Conservation (phyloP, 768 basidiomycete species). For the Lactarius quietus region DNA sequence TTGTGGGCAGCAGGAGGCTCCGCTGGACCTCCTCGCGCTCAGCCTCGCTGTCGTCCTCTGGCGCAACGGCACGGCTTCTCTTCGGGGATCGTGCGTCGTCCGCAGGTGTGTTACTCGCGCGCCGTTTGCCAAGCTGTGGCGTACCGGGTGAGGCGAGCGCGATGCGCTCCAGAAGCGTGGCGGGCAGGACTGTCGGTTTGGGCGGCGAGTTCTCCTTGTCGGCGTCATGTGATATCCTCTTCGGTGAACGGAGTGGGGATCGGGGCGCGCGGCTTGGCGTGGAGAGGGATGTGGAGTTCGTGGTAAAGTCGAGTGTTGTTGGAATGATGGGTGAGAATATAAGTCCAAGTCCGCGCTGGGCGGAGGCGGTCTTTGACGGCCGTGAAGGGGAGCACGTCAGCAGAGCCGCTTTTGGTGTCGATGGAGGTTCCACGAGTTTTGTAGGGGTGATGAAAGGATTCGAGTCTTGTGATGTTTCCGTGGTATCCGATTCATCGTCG, state of each 20-base stretch:
- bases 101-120: conserved; percentile 36
- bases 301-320: conserved; percentile 20
- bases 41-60: conserved; percentile 16
- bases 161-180: conserved; percentile 45
- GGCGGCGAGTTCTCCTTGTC: conserved; percentile 66
- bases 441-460: background rate
- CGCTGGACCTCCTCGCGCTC: conserved; percentile 17
- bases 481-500: conserved; percentile 14
- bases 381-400: conserved; percentile 18
- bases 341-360: conserved; percentile 5
- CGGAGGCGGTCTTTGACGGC: conserved; percentile 22
- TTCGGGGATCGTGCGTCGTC: conserved; percentile 21
- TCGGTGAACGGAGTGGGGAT: conserved; percentile 30
- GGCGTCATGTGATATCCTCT: conserved; percentile 23
- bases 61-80: background rate
- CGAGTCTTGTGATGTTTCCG: conserved; percentile 6
- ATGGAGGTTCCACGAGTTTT: conserved; percentile 3
- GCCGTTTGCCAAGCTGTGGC: conserved; percentile 44
- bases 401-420: conserved; percentile 18
- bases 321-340: conserved; percentile 17
- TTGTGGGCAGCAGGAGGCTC: conserved; percentile 6
- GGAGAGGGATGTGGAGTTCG: conserved; percentile 11
- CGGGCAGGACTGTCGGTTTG: conserved; percentile 30
- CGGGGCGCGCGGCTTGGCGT: conserved; percentile 24
- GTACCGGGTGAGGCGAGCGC: conserved; percentile 35